Percentiles rank a stretch among this genome's conserved stretches.
Conservation (phyloP, 495 filamentous ascomycete genomes). For the Elaphomyces granulatus region DNA sequence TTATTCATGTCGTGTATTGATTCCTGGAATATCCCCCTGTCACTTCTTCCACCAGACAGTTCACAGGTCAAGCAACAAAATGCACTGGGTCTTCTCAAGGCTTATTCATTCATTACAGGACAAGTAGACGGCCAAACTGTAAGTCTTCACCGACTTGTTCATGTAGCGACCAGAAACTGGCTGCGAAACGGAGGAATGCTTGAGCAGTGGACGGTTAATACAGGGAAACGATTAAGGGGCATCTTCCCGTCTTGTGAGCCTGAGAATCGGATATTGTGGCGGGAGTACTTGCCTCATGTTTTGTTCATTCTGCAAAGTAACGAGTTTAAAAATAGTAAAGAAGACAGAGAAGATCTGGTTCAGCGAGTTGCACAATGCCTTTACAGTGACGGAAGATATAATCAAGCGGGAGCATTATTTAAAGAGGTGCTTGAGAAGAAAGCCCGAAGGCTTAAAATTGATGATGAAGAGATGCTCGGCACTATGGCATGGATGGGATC, state of each 20-base stretch:
- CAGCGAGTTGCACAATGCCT: neutral
- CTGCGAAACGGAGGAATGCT: conserved; percentile 5
- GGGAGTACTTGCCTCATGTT: neutral
- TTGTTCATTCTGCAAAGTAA: neutral
- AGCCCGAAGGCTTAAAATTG: too few species aligned
- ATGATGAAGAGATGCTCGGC: too few species aligned
- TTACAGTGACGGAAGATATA: conserved; percentile 9
- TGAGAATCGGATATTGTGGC: neutral
- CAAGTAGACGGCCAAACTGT: conserved; percentile 5
- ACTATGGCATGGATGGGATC: too few species aligned
- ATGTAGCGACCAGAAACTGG: conserved; percentile 23
- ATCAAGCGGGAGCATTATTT: too few species aligned
- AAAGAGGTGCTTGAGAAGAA: too few species aligned
- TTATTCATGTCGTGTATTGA: conserved; percentile 25
- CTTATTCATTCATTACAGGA: conserved; percentile 17
- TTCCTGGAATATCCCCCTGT: conserved; percentile 21
- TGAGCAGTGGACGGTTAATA: neutral
- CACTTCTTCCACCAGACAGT: conserved; percentile 12
- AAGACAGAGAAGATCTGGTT: neutral
- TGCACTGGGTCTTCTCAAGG: conserved; percentile 18
- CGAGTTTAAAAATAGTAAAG: conserved; percentile 1
- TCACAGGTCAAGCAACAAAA: conserved; percentile 9
- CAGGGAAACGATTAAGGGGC: neutral
- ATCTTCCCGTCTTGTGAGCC: neutral
- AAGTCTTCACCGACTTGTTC: conserved; percentile 23